Evolutionary conservation across 495 filamentous ascomycete genomes (phyloP), one percentile per base, ranked within the genome.

Genomic region (Penicillium maclennaniae): DNA sequence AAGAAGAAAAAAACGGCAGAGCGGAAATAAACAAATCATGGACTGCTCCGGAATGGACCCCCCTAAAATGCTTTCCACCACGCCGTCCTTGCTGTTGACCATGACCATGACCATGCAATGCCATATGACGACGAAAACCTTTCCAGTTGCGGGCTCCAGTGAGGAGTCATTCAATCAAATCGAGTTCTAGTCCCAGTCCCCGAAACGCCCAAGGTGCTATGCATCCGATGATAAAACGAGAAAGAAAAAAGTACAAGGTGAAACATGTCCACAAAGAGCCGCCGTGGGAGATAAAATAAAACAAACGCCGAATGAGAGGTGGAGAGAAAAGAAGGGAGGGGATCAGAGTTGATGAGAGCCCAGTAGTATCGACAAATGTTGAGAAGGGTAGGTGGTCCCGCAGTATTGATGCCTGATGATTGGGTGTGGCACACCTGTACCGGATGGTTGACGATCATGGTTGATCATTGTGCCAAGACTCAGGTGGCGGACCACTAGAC

Each of bases 131-230:
- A 66, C 53, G 54, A 61, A 65, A 67, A 67, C 56, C 64, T 59
- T 61, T 67, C 58, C 50, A 62, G 54, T 57, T 52, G 61, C 49
- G 56, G 54, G 63, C 55, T 65, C 55, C 55, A 49, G 63, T 47
- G 57, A 56, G 16, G 51, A 59, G 58, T 61, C 61, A 62, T 67
- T 62, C 55, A 64, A 60, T 62, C 61, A 66, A 64, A 66, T 54
- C 58, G 61, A 67, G 61, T 17, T 67, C 63, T 67, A 67, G 58
- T 64, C 58, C 63, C 63, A 62, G 58, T 62, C 61, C 63, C 63
- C 55, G 53, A 67, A 67, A 67, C 63, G 63, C 63, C 63, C 55
- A 54, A 64, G 49, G 61, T 67, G 63, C 63, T 64, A 67, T 67
- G 63, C 63, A 62, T 56, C 63, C 55, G 54, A 66, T 55, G 53